phyloP scores from a whole-genome alignment of 2,329 filamentous ascomycete genomes.

The Alternaria arbusti region DNA sequence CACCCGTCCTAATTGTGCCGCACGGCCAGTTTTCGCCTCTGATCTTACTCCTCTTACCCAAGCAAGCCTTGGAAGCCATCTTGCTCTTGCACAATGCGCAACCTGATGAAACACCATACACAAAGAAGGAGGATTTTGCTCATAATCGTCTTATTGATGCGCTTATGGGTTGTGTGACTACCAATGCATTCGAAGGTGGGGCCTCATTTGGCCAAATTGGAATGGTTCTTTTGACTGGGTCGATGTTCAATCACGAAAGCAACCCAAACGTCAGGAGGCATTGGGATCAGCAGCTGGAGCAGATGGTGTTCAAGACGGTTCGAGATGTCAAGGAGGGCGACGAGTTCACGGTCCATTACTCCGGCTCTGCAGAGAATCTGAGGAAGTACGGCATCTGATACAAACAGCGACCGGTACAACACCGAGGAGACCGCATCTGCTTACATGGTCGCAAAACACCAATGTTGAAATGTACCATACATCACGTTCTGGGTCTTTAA shows the following conservation, averaged over 20 bases:
- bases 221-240: background rate
- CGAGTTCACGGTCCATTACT: background rate
- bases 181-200: background rate
- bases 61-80: background rate
- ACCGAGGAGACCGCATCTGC: background rate
- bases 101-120: background rate
- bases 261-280: background rate
- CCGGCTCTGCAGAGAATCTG: background rate
- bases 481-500: rapidly evolving
- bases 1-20: background rate
- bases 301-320: background rate
- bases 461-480: background rate
- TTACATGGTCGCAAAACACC: background rate
- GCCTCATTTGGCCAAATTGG: background rate
- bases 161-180: background rate
- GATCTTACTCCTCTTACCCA: background rate
- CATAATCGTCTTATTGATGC: background rate
- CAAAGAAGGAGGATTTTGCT: background rate
- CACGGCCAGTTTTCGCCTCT: too few relatives aligned
- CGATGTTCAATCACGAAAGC: background rate
- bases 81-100: background rate
- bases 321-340: background rate
- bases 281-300: background rate
- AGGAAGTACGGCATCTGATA: background rate
- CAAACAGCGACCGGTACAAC: background rate